Evolutionary conservation across 2,329 filamentous ascomycete genomes (phyloP).

Genomic region (Lachnellula hyalina): DNA sequence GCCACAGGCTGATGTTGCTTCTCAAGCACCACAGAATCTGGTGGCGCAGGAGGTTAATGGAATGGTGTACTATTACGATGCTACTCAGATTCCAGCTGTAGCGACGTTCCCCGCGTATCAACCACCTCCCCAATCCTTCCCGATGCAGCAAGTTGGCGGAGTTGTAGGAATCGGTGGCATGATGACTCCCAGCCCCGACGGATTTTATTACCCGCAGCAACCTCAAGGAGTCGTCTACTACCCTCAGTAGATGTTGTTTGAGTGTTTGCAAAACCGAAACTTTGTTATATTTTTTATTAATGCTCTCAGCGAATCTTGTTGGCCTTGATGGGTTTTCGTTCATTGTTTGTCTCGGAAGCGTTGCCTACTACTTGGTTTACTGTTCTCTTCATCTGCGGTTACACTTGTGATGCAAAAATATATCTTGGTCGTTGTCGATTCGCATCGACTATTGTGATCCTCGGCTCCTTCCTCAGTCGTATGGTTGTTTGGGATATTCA

Average conservation of each 20-base stretch:
- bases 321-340: slow-evolving; percentile 18
- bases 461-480: slow-evolving; percentile 1
- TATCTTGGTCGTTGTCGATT: slow-evolving; percentile 16
- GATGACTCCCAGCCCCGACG: slow-evolving; percentile 64
- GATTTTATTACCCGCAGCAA: slow-evolving; percentile 64
- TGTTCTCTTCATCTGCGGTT: slow-evolving; percentile 9
- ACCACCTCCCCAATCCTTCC: slow-evolving; percentile 46
- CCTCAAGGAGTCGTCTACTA: slow-evolving; percentile 55
- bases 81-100: slow-evolving; percentile 57
- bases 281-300: slow-evolving; percentile 27
- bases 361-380: slow-evolving; percentile 16
- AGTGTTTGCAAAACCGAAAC: slow-evolving; percentile 4
- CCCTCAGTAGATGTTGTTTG: slow-evolving; percentile 43
- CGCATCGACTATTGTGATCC: slow-evolving; percentile 10
- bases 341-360: slow-evolving; percentile 26
- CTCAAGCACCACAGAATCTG: slow-evolving; percentile 52
- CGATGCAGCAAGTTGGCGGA: slow-evolving; percentile 45
- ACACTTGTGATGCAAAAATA: slow-evolving; percentile 11
- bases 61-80: slow-evolving; percentile 92
- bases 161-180: slow-evolving; percentile 72
- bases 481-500: slow-evolving; percentile 14
- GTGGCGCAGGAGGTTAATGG: slow-evolving; percentile 88
- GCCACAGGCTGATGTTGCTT: slow-evolving; percentile 20
- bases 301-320: slow-evolving; percentile 27
- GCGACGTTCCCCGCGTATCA: slow-evolving; percentile 40